These are phyloP conservation scores for Synchytrium microbalum DNA, from an alignment of 371 early-diverging fungal genomes.

Conservation along the genomic window DNA sequence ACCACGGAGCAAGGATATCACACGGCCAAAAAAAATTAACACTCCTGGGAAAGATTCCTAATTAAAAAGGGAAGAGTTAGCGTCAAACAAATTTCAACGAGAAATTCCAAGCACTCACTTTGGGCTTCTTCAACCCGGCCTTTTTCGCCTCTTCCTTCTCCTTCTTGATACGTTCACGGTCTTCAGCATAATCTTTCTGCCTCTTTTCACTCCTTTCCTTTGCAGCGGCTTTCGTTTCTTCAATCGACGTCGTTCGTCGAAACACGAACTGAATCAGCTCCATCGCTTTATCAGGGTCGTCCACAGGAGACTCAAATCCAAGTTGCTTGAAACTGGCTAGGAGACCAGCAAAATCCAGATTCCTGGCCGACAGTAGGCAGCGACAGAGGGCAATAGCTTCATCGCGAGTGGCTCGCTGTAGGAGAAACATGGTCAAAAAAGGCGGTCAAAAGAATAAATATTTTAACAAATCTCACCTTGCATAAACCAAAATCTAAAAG, in stretches of 20 bases:
- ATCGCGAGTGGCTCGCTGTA: conserved; percentile 14
- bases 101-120: too few species aligned
- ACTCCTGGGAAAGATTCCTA: conserved; percentile 25
- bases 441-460: too few species aligned
- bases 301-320: conserved; percentile 8
- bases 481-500: conserved; percentile 28
- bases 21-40: conserved; percentile 23
- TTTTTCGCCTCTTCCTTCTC: neutral
- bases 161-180: neutral
- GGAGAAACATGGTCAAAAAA: too few species aligned
- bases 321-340: conserved; percentile 18
- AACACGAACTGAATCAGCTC: conserved; percentile 25
- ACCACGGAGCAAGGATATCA: conserved; percentile 20
- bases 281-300: conserved; percentile 18
- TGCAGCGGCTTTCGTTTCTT: conserved; percentile 8
- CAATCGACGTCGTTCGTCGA: conserved; percentile 10
- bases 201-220: conserved; percentile 7
- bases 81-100: neutral
- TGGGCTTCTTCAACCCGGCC: conserved; percentile 7
- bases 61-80: too few species aligned
- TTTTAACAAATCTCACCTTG: too few species aligned
- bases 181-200: neutral
- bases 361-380: conserved; percentile 17
- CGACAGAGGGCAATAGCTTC: conserved; percentile 20
- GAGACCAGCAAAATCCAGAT: conserved; percentile 21